phyloP scores from a whole-genome alignment of 2,329 filamentous ascomycete genomes.

The Fusarium albidum region DNA sequence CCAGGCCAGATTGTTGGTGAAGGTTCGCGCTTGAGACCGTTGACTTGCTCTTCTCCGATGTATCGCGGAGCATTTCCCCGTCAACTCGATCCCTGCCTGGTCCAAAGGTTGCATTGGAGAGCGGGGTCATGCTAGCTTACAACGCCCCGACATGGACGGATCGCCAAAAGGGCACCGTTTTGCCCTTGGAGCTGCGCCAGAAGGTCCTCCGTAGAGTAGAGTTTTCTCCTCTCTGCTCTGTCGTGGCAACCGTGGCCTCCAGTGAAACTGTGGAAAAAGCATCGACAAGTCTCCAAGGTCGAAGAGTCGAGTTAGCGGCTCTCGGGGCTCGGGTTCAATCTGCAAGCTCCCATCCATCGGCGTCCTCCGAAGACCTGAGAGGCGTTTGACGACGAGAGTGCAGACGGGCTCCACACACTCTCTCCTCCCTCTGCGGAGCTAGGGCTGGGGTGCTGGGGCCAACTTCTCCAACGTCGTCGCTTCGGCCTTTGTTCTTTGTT shows the following conservation, averaged over 20 bases:
- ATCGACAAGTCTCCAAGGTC: conserved; percentile 1
- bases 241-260: background rate
- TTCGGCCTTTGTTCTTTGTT: background rate
- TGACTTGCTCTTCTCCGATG: conserved; percentile 24
- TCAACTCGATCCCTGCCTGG: conserved; percentile 8
- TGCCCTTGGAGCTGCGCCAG: background rate
- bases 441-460: background rate
- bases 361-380: conserved; percentile 23
- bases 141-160: conserved; percentile 8
- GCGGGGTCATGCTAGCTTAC: conserved; percentile 30
- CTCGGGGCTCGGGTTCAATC: background rate
- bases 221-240: background rate
- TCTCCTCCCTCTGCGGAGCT: conserved; percentile 2
- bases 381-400: no score
- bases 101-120: conserved; percentile 28
- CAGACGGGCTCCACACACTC: background rate
- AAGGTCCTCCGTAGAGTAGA: background rate
- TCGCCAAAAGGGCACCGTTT: conserved; percentile 15
- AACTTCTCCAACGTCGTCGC: conserved; percentile 7
- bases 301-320: conserved; percentile 13
- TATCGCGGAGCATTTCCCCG: conserved; percentile 33
- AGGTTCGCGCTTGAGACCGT: conserved; percentile 11
- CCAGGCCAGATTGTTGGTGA: background rate
- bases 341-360: conserved; percentile 9
- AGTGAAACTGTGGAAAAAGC: background rate